These are phyloP conservation scores for Plasmodium malariae DNA, from an alignment of 169 alveolate genomes.

Conservation along the genomic window DNA sequence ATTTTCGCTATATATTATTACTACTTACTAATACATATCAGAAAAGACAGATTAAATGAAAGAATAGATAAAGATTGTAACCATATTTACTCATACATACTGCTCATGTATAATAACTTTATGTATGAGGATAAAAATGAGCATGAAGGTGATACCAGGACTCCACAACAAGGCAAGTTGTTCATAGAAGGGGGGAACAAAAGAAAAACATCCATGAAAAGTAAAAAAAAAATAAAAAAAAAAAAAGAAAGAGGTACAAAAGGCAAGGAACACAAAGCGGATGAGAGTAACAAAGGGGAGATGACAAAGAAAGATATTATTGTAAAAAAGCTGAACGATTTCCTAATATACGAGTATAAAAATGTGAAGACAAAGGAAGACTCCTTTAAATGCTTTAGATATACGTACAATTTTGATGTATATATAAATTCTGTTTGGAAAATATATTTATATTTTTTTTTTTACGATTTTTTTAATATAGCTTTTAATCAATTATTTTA, in stretches of 20 bases:
- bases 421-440: slow-evolving; percentile 54
- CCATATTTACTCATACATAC: slow-evolving; percentile 21
- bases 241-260: background rate
- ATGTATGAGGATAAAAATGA: background rate
- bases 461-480: slow-evolving; percentile 48
- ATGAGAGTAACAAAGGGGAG: background rate
- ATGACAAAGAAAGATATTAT: background rate
- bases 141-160: no score
- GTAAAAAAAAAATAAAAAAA: background rate
- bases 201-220: background rate
- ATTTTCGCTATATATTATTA: slow-evolving; percentile 57
- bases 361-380: slow-evolving; percentile 34
- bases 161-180: background rate
- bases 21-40: slow-evolving; percentile 28
- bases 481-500: slow-evolving; percentile 61
- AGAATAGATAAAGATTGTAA: slow-evolving; percentile 14
- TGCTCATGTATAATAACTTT: slow-evolving; percentile 49
- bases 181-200: background rate
- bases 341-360: slow-evolving; percentile 51
- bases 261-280: background rate
- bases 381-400: background rate
- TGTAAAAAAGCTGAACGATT: slow-evolving; percentile 8
- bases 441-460: slow-evolving; percentile 63
- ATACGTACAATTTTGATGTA: slow-evolving; percentile 47
- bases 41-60: slow-evolving; percentile 20